phyloP scores from a whole-genome alignment of 108 stramenopile species.

The Mayamaea pseudoterrestris region DNA sequence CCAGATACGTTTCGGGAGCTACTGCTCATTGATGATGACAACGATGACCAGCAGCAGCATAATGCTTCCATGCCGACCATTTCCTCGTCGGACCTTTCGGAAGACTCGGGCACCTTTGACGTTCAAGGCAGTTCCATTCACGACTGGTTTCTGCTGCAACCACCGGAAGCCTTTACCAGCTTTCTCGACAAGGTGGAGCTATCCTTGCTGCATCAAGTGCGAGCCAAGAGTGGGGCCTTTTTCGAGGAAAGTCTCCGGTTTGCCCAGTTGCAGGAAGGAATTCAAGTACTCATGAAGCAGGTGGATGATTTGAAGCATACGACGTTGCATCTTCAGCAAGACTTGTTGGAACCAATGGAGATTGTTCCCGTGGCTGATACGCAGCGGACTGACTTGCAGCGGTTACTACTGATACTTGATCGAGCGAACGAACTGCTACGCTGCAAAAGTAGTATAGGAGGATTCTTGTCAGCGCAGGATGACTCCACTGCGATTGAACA shows the following conservation, averaged over 20 bases:
- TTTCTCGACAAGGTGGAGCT: slow-evolving; percentile 72
- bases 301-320: slow-evolving; percentile 36
- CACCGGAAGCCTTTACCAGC: slow-evolving; percentile 47
- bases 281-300: slow-evolving; percentile 47
- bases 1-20: slow-evolving; percentile 58
- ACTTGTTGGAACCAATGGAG: slow-evolving; percentile 37
- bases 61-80: not conserved
- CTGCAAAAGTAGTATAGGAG: slow-evolving; percentile 51
- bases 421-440: slow-evolving; percentile 52
- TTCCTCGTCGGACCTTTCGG: too few relatives aligned
- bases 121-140: too few relatives aligned
- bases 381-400: slow-evolving; percentile 40
- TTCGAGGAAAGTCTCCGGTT: slow-evolving; percentile 84
- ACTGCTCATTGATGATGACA: slow-evolving; percentile 18
- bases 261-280: slow-evolving; percentile 50
- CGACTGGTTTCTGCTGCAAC: slow-evolving; percentile 5
- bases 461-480: slow-evolving; percentile 55
- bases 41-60: slow-evolving; percentile 12
- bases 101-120: too few relatives aligned
- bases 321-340: slow-evolving; percentile 22
- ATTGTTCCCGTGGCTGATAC: slow-evolving; percentile 35
- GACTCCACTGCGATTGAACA: slow-evolving; percentile 64
- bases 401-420: slow-evolving; percentile 49
- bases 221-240: slow-evolving; percentile 56
- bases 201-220: slow-evolving; percentile 65